Evolutionary conservation across 495 filamentous ascomycete genomes (phyloP).

Genomic region (Melanomma pulvis-pyrius): DNA sequence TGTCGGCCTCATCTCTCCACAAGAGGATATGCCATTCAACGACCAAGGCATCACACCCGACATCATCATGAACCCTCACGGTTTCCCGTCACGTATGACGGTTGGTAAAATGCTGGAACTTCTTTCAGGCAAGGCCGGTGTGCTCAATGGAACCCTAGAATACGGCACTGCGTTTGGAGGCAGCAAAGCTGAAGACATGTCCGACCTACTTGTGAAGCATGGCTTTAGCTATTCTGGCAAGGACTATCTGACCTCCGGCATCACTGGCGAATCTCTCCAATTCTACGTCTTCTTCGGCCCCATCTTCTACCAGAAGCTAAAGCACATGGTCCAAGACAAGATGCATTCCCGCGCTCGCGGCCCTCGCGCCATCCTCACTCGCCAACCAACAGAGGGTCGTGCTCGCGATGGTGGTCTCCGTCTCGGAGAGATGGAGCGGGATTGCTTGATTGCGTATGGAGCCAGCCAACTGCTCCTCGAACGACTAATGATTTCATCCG

Average conservation of each 20-base stretch:
- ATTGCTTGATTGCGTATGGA: constrained; percentile 95
- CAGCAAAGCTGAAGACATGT: constrained; percentile 88
- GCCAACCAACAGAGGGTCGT: constrained; percentile 95
- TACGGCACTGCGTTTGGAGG: constrained; percentile 97
- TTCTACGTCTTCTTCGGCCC: constrained; percentile 98
- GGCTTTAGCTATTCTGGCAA: constrained; percentile 97
- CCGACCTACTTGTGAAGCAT: constrained; percentile 75
- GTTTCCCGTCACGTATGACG: constrained; percentile 99
- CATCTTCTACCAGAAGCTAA: constrained; percentile 99
- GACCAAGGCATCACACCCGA: constrained; percentile 88
- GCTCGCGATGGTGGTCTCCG: constrained; percentile 89
- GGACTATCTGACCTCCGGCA: constrained; percentile 91
- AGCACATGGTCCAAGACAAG: constrained; percentile 99
- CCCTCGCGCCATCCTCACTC: constrained; percentile 86
- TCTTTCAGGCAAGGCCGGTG: constrained; percentile 89
- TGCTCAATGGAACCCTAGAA: constrained; percentile 76
- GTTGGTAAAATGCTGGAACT: constrained; percentile 98
- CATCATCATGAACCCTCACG: constrained; percentile 99
- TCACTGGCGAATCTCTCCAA: constrained; percentile 89
- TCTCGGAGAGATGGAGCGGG: constrained; percentile 98
- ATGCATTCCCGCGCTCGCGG: constrained; percentile 95
- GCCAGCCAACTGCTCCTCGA: constrained; percentile 83
- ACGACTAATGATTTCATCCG: constrained; percentile 89
- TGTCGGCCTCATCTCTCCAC: constrained; percentile 90
- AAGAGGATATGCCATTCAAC: constrained; percentile 96